Evolutionary conservation across 371 early-diverging fungal species (phyloP).

Genomic region (Lichtheimia ramosa): DNA sequence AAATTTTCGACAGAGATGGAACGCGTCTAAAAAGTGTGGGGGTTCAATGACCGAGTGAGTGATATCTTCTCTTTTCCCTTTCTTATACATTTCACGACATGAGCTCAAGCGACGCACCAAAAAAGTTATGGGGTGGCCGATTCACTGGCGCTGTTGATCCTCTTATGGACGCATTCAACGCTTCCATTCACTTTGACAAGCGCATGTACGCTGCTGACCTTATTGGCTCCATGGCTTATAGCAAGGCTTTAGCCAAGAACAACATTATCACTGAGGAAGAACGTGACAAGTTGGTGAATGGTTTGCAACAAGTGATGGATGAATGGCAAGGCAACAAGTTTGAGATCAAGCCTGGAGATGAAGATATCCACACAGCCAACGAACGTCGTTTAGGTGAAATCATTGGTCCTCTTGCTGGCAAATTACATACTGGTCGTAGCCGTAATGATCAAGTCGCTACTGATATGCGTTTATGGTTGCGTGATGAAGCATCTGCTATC

Average conservation of each 20-base stretch:
- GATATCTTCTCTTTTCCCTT: too few species aligned
- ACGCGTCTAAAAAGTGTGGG: too few species aligned
- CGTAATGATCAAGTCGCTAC: conserved; percentile 98
- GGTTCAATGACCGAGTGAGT: too few species aligned
- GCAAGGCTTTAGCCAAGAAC: conserved; percentile 75
- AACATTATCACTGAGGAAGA: conserved; percentile 81
- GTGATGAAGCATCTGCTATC: conserved; percentile 72
- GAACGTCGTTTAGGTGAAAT: conserved; percentile 94
- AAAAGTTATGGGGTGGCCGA: conserved; percentile 59
- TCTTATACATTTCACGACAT: neutral
- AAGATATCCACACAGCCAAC: conserved; percentile 98
- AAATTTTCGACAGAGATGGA: too few species aligned
- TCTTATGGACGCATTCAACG: conserved; percentile 95
- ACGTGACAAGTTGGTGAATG: conserved; percentile 67
- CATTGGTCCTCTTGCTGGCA: conserved; percentile 90
- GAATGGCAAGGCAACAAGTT: conserved; percentile 89
- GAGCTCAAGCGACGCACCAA: conserved; percentile 7
- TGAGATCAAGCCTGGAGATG: conserved; percentile 79
- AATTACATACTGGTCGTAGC: conserved; percentile 95
- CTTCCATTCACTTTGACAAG: conserved; percentile 90
- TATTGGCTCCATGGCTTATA: conserved; percentile 88
- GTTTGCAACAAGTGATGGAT: conserved; percentile 70
- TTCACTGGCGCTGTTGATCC: conserved; percentile 92
- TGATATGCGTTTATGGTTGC: conserved; percentile 94
- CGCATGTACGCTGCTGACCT: conserved; percentile 91